Percentiles rank a stretch among this genome's conserved stretches.
These are phyloP conservation scores for Pharus latifolius DNA, from an alignment of 176 grass and related monocot species.

Conservation along the genomic window DNA sequence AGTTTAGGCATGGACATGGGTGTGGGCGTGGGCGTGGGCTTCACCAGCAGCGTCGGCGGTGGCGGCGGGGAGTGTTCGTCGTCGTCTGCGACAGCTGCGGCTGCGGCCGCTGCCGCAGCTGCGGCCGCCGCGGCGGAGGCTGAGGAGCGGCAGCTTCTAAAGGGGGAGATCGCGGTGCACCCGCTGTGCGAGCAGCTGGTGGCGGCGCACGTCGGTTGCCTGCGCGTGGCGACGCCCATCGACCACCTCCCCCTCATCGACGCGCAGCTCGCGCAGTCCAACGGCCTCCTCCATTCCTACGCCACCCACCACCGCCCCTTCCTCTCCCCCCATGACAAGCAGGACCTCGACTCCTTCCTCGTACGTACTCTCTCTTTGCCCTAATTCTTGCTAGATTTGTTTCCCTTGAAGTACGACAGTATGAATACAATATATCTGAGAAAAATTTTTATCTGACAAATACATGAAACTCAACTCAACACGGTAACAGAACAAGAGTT, in stretches of 20 bases:
- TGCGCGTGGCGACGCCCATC: conserved; percentile 94
- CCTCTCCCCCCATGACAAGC: conserved; percentile 93
- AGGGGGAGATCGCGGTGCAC: conserved; percentile 96
- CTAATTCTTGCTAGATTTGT: no score
- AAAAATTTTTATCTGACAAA: no score
- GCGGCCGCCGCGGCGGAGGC: conserved; percentile 44
- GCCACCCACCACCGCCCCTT: conserved; percentile 64
- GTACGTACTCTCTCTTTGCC: conserved; percentile 21
- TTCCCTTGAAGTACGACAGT: no score
- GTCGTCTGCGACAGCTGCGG: conserved; percentile 16
- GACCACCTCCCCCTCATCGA: conserved; percentile 95
- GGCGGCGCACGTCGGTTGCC: conserved; percentile 82
- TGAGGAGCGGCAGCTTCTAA: conserved; percentile 76
- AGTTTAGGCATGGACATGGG: conserved; percentile 52
- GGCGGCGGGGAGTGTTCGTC: conserved; percentile 52
- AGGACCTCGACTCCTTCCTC: conserved; percentile 95
- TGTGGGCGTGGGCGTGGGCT: conserved; percentile 39
- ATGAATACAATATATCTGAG: no score
- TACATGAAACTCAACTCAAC: no score
- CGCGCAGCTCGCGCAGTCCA: conserved; percentile 75
- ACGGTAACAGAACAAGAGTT: no score
- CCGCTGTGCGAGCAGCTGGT: conserved; percentile 95
- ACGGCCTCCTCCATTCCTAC: conserved; percentile 80
- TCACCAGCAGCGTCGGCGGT: neutral
- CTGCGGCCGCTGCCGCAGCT: neutral